Conservation (phyloP, 768 basidiomycete genomes). For the Calocera viscosa region DNA sequence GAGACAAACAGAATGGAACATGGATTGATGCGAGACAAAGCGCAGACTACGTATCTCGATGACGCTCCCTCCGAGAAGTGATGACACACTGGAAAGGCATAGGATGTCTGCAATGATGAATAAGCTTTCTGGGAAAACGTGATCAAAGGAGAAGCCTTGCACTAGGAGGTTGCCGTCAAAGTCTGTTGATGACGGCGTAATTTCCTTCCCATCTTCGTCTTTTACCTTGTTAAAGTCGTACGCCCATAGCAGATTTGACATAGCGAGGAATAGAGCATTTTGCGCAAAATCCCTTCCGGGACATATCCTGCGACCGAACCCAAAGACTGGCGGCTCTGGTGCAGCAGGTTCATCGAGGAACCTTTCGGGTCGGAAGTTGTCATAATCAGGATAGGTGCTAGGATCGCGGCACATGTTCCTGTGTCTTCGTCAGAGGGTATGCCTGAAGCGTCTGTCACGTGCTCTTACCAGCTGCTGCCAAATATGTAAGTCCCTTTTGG, state of each 20-base stretch:
- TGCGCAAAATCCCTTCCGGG: background rate
- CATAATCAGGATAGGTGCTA: slow-evolving; percentile 13
- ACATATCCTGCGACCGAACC: background rate
- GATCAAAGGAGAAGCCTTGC: background rate
- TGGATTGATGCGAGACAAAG: no score
- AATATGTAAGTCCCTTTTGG: background rate
- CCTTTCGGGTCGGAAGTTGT: slow-evolving; percentile 19
- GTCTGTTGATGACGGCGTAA: background rate
- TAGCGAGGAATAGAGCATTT: background rate
- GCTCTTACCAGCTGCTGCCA: background rate
- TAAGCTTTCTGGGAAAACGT: background rate
- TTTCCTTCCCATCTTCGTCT: background rate
- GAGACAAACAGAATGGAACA: no score
- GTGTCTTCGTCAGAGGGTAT: background rate
- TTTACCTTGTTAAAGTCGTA: background rate
- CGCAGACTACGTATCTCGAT: background rate
- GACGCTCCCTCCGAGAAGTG: background rate
- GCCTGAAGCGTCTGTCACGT: background rate
- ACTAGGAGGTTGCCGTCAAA: background rate
- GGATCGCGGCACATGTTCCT: slow-evolving; percentile 15
- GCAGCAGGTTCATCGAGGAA: slow-evolving; percentile 8
- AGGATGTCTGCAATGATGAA: background rate
- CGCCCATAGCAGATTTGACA: background rate
- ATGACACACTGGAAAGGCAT: background rate
- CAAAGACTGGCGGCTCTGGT: background rate